A percentile compares a stretch with the other conserved stretches of the same genome.
Conservation (phyloP, 768 basidiomycete genomes). For the Lenzites betulinus region DNA sequence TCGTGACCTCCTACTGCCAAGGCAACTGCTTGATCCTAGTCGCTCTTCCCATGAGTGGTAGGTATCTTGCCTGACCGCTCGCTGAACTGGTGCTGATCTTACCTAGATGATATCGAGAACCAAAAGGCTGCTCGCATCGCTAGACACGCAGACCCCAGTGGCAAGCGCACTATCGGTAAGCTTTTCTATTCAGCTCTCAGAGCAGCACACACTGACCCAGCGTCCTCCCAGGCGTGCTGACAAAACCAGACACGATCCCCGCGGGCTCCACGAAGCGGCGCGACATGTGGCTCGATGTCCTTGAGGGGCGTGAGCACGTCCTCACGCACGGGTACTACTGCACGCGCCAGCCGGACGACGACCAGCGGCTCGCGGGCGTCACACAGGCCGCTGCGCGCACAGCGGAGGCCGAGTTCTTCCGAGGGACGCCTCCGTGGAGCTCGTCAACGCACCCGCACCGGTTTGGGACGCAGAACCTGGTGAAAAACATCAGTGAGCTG, state of each 20-base stretch:
- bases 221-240: conserved; percentile 47
- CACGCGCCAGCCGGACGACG: conserved; percentile 66
- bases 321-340: conserved; percentile 59
- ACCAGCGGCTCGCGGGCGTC: conserved; percentile 45
- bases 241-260: conserved; percentile 53
- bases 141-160: conserved; percentile 56
- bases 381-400: conserved; percentile 42
- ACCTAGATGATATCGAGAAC: conserved; percentile 73
- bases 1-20: conserved; percentile 59
- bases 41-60: conserved; percentile 36
- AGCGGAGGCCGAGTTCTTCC: conserved; percentile 50
- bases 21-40: conserved; percentile 62
- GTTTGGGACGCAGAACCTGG: conserved; percentile 60
- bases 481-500: conserved; percentile 52
- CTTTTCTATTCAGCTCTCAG: not conserved
- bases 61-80: conserved; percentile 49
- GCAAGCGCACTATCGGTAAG: conserved; percentile 69
- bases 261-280: conserved; percentile 38
- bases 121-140: conserved; percentile 70
- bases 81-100: not conserved
- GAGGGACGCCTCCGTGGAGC: conserved; percentile 53
- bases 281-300: conserved; percentile 46
- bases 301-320: conserved; percentile 49
- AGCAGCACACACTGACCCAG: not conserved
- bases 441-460: conserved; percentile 44